Conservation (phyloP, 805 yeast genomes). For the Saturnispora quitensis region DNA sequence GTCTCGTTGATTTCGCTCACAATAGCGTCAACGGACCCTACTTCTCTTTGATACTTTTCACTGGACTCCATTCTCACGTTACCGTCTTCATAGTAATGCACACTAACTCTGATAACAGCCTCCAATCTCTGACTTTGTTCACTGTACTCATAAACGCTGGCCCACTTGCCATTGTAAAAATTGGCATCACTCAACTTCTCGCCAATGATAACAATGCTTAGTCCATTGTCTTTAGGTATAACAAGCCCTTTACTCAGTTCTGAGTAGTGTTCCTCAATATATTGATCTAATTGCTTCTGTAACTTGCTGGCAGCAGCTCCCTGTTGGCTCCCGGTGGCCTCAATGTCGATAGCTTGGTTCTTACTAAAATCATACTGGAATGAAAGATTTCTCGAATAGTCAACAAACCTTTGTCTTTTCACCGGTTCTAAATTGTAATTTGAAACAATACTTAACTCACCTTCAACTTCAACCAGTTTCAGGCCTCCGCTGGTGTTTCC, state of each 20-base stretch:
- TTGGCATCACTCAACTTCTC: constrained; percentile 65
- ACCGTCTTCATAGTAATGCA: constrained; percentile 95
- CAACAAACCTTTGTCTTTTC: constrained; percentile 45
- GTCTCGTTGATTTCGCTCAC: constrained; percentile 41
- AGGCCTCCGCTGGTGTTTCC: constrained; percentile 17
- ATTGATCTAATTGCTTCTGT: constrained; percentile 31
- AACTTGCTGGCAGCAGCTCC: constrained; percentile 9
- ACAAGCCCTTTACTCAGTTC: constrained; percentile 39
- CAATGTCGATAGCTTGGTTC: constrained; percentile 44
- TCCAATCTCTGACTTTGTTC: constrained; percentile 25
- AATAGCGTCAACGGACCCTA: constrained; percentile 15
- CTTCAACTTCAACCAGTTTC: constrained; percentile 25
- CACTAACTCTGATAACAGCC: constrained; percentile 58
- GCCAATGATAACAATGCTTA: constrained; percentile 52
- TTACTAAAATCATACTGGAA: constrained; percentile 53
- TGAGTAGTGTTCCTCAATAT: constrained; percentile 62
- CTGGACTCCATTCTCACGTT: constrained; percentile 69
- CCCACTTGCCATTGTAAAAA: constrained; percentile 88
- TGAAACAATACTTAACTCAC: constrained; percentile 33
- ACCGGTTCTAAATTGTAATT: constrained; percentile 32
- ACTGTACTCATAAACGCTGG: constrained; percentile 48
- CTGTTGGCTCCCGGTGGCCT: constrained; percentile 20
- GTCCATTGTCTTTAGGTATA: constrained; percentile 32
- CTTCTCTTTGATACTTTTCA: constrained; percentile 20
- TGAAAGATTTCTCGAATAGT: constrained; percentile 36